Conservation (phyloP, 202 grass and related monocot species). For the Digitaria exilis region DNA sequence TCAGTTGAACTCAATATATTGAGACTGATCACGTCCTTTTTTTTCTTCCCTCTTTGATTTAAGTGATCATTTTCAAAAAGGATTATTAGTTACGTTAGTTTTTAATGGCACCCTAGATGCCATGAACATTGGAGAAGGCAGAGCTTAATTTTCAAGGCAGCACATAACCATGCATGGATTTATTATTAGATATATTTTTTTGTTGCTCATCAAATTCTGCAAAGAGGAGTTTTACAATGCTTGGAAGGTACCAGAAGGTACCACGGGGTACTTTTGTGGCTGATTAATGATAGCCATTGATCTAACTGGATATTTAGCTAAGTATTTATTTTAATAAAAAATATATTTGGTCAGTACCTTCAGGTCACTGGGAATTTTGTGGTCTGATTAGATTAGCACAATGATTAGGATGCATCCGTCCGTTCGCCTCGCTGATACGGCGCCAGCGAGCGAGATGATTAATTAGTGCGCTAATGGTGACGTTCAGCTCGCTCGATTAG, state of each 20-base stretch:
- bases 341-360: neutral
- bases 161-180: no score
- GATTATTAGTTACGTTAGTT: no score
- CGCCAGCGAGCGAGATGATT: neutral
- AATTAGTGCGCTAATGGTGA: constrained; percentile 48
- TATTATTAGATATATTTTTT: no score
- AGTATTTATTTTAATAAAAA: neutral
- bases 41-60: neutral
- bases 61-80: neutral
- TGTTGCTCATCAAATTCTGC: no score
- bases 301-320: no score
- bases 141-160: no score
- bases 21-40: neutral
- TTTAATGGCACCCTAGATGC: no score
- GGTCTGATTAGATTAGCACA: constrained; percentile 6
- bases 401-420: constrained; percentile 48
- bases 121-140: no score
- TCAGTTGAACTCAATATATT: neutral
- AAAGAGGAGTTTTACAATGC: no score
- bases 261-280: no score
- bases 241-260: no score
- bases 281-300: no score
- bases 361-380: constrained; percentile 10
- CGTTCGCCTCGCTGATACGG: constrained; percentile 8
- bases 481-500: constrained; percentile 4